phyloP scores from a whole-genome alignment of 257 asterid genomes.

The Capsicum rhomboideum region DNA sequence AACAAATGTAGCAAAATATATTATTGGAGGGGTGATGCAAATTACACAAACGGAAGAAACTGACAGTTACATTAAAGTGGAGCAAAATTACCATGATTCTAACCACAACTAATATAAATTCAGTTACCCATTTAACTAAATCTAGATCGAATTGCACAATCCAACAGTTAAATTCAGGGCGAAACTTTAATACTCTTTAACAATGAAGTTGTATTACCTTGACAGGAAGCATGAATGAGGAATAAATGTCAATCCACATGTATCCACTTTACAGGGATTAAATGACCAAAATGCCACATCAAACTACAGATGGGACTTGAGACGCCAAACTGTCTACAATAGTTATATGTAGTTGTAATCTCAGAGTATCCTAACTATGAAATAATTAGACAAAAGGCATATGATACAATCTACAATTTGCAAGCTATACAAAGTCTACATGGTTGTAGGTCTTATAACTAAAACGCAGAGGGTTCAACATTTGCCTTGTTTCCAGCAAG shows the following conservation, averaged over 20 bases:
- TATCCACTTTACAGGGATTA: neutral
- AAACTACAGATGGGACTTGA: neutral
- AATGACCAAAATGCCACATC: neutral
- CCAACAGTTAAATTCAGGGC: too few species aligned
- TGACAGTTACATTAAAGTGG: neutral
- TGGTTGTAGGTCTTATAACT: neutral
- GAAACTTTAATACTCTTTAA: neutral
- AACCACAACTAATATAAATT: neutral
- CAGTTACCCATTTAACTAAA: neutral
- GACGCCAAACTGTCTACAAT: neutral
- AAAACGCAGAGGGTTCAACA: slow-evolving; percentile 54
- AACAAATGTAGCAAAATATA: too few species aligned
- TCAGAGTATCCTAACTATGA: neutral
- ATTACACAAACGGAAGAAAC: neutral
- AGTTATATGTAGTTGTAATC: neutral
- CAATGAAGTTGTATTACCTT: neutral
- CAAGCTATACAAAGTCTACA: neutral
- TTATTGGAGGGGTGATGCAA: neutral
- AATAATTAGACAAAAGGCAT: neutral
- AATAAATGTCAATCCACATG: neutral
- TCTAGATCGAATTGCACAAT: neutral
- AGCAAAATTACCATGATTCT: neutral
- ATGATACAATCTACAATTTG: neutral
- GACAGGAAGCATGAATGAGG: neutral
- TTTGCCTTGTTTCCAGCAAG: slow-evolving; percentile 99